Percentiles rank a stretch among this genome's conserved stretches.
Evolutionary conservation across 805 yeast species (phyloP).

Genomic region (Wickerhamiella sorbophila): DNA sequence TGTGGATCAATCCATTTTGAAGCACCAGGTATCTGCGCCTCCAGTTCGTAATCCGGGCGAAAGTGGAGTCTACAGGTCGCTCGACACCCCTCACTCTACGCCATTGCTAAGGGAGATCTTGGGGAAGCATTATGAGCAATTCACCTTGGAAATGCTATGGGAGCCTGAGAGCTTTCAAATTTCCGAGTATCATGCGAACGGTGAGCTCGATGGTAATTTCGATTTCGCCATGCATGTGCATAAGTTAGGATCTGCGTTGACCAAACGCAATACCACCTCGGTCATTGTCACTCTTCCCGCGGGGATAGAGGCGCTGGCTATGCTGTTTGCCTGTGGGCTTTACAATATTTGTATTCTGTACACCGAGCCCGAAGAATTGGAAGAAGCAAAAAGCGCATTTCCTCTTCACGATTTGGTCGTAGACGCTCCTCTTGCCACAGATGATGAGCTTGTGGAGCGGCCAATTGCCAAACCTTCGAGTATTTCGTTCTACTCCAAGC

Average conservation of each 20-base stretch:
- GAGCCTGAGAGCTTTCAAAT: conserved; percentile 11
- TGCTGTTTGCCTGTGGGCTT: conserved; percentile 15
- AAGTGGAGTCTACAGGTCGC: conserved; percentile 63
- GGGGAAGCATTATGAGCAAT: conserved; percentile 32
- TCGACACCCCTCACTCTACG: conserved; percentile 53
- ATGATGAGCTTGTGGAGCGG: not conserved
- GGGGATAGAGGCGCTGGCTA: conserved; percentile 12
- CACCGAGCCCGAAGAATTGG: conserved; percentile 2
- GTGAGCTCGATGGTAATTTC: conserved; percentile 1
- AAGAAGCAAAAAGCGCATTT: conserved; percentile 3
- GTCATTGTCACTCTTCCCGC: conserved; percentile 8
- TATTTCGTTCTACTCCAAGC: not conserved
- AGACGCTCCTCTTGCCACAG: not conserved
- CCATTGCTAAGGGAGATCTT: conserved; percentile 6
- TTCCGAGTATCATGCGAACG: conserved; percentile 4
- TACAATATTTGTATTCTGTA: conserved; percentile 7
- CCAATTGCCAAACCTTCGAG: not conserved
- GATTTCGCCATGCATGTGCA: conserved; percentile 8
- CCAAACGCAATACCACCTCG: conserved; percentile 3
- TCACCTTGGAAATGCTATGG: conserved; percentile 51
- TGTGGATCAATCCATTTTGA: conserved; percentile 23
- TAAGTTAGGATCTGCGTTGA: conserved; percentile 6
- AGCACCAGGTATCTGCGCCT: conserved; percentile 49
- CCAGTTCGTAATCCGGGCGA: conserved; percentile 52
- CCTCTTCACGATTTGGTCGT: conserved; percentile 2